A percentile compares a stretch with the other conserved stretches of the same genome.
These are phyloP conservation scores for Botryotinia convoluta DNA, from an alignment of 2,329 filamentous ascomycete genomes.

Conservation along the genomic window DNA sequence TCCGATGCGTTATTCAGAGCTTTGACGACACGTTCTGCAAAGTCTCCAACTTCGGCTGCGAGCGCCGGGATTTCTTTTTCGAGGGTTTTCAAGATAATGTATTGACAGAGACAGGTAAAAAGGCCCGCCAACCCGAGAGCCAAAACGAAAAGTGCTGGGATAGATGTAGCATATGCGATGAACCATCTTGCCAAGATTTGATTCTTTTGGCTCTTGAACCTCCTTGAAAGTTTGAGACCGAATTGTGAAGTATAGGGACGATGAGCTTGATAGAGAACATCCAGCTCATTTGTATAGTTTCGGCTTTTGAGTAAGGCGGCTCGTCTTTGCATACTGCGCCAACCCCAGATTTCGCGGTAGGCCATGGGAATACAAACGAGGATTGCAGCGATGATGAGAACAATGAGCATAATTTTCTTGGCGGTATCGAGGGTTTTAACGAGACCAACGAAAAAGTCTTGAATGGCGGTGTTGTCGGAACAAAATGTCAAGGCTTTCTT, in stretches of 20 bases:
- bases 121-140: constrained; percentile 65
- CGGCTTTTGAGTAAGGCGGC: constrained; percentile 63
- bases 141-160: constrained; percentile 66
- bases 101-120: constrained; percentile 66
- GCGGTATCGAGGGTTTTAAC: constrained; percentile 64
- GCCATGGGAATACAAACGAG: constrained; percentile 76
- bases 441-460: constrained; percentile 76
- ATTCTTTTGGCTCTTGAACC: constrained; percentile 58
- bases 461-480: constrained; percentile 77
- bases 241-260: constrained; percentile 71
- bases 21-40: constrained; percentile 61
- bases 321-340: constrained; percentile 68
- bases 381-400: constrained; percentile 69
- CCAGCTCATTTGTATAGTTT: constrained; percentile 70
- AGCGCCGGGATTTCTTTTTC: constrained; percentile 64
- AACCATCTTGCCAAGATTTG: constrained; percentile 65
- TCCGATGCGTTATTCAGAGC: constrained; percentile 62
- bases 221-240: constrained; percentile 68
- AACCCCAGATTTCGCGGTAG: constrained; percentile 75
- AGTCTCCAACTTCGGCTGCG: constrained; percentile 61
- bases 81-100: constrained; percentile 59
- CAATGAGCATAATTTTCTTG: constrained; percentile 72
- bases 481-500: constrained; percentile 87
- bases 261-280: constrained; percentile 84
- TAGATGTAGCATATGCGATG: constrained; percentile 65